Conservation (phyloP, 768 basidiomycete species). For the Psilocybe azurescens region DNA sequence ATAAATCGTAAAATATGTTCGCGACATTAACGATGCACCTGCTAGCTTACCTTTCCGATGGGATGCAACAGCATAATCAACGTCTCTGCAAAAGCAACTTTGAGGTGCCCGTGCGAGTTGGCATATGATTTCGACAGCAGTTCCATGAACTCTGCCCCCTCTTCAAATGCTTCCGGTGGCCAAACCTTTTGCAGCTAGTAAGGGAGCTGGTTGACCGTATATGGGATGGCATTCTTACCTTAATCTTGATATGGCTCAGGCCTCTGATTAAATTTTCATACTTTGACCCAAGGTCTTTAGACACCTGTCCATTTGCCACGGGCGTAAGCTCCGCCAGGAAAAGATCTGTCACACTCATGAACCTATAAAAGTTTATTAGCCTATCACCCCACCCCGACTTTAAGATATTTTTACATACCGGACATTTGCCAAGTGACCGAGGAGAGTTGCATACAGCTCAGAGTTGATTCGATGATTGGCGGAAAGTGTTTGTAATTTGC, state of each 20-base stretch:
- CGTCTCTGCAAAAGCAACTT: conserved; percentile 85
- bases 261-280: conserved; percentile 88
- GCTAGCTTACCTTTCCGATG: conserved; percentile 73
- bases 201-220: not conserved
- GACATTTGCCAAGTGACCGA: conserved; percentile 82
- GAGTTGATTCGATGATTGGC: conserved; percentile 82
- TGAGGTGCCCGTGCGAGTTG: conserved; percentile 84
- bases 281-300: conserved; percentile 80
- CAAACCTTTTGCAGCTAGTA: conserved; percentile 64
- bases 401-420: conserved; percentile 53
- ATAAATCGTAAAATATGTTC: conserved; percentile 5
- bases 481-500: conserved; percentile 68
- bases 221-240: conserved; percentile 46
- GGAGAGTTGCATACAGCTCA: conserved; percentile 81
- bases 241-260: conserved; percentile 81
- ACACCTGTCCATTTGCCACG: conserved; percentile 73
- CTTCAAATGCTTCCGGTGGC: conserved; percentile 92
- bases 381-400: not conserved
- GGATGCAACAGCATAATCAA: conserved; percentile 81
- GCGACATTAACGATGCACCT: not conserved
- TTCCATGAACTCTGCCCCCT: conserved; percentile 90
- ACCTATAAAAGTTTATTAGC: conserved; percentile 48
- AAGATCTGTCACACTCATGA: conserved; percentile 91
- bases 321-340: conserved; percentile 83
- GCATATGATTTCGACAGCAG: conserved; percentile 83